Conservation (phyloP, 2,329 filamentous ascomycete species). For the Xylaria sp. region DNA sequence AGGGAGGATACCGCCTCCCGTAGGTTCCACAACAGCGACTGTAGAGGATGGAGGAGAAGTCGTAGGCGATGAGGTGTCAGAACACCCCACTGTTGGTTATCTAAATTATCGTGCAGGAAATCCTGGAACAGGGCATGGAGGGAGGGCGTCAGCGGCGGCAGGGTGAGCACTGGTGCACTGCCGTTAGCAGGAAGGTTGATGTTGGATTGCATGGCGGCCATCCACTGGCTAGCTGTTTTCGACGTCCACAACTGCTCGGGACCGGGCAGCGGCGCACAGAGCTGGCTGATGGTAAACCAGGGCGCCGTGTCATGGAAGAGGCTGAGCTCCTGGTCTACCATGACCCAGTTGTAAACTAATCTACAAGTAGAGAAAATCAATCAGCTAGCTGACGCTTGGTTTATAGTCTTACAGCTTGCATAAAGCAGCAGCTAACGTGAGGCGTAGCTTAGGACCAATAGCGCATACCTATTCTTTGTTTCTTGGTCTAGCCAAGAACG, state of each 20-base stretch:
- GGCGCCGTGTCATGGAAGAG: slow-evolving; percentile 73
- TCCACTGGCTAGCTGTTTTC: slow-evolving; percentile 68
- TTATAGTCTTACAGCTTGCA: slow-evolving; percentile 19
- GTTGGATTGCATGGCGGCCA: slow-evolving; percentile 66
- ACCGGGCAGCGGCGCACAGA: slow-evolving; percentile 71
- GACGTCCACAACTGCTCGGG: slow-evolving; percentile 73
- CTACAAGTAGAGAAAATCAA: slow-evolving; percentile 52
- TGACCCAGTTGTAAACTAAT: slow-evolving; percentile 79
- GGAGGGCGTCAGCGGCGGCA: slow-evolving; percentile 65
- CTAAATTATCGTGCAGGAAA: slow-evolving; percentile 72
- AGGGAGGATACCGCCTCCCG: slow-evolving; percentile 74
- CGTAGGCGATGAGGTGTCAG: slow-evolving; percentile 68
- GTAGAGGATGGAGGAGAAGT: slow-evolving; percentile 75
- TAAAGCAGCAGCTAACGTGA: not conserved
- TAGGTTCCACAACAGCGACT: slow-evolving; percentile 72
- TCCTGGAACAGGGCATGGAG: slow-evolving; percentile 74
- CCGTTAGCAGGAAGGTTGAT: slow-evolving; percentile 63
- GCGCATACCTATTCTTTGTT: slow-evolving; percentile 68
- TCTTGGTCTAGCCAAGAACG: slow-evolving; percentile 73
- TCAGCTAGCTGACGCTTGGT: not conserved
- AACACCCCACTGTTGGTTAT: slow-evolving; percentile 55
- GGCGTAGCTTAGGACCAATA: slow-evolving; percentile 37
- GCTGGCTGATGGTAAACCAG: slow-evolving; percentile 72
- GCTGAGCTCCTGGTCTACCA: slow-evolving; percentile 77
- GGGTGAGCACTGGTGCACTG: slow-evolving; percentile 63